Base-by-base conservation (phyloP, 2,329 filamentous ascomycete species). In the Didymella glomerata region DNA sequence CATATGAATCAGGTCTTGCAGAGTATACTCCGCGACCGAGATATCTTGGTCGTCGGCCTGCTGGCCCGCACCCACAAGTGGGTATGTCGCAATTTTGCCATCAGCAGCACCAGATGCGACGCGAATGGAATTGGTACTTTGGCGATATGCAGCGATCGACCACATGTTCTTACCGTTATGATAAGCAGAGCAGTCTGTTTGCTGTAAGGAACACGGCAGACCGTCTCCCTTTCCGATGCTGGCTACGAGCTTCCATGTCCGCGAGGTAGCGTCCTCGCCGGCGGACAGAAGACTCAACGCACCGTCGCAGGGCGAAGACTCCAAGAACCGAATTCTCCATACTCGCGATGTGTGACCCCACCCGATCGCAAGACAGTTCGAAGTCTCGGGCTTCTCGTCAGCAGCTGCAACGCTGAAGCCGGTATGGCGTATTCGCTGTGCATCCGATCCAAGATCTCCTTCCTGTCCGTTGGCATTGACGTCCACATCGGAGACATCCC, bases 151-250 rank as follows among this genome's bases (percentile, higher is more conserved):
- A 10, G 61, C 50, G 57, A 69, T 51, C 0, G 93, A 88, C 93
- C 94, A 98, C 7, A 98, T 88, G 72, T 97, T 93, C 76, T 97
- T 99, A 7, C 95, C 95, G 32, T 82, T 83, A 72, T 98, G 93
- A 60, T 87, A 85, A 2, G 85, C 82, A 48, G 86, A 84, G 8
- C 84, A 86, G 2, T 82, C 80, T 2, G 82, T 71, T 49, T 90
- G 84, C 13, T 76, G 76, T 42, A 92, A 73, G 6, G 65, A 76
- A 46, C 62, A 77, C 60, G 16, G 32, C 32, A 59, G 53, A 20
- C 6, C 30, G 30, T 44, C 7, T 38, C 47, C 55, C 22, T 54
- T 36, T 7, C 20, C 40, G 10, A 30, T 48, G 16, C 59, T 66
- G 22, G 51, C 40, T 41, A 46, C 24, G 49, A 76, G 51, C 22